Percentiles rank a stretch among this genome's conserved stretches.
These are phyloP conservation scores for Paracoccidioides lutzii DNA, from an alignment of 2,329 filamentous ascomycete species.

Conservation along the genomic window DNA sequence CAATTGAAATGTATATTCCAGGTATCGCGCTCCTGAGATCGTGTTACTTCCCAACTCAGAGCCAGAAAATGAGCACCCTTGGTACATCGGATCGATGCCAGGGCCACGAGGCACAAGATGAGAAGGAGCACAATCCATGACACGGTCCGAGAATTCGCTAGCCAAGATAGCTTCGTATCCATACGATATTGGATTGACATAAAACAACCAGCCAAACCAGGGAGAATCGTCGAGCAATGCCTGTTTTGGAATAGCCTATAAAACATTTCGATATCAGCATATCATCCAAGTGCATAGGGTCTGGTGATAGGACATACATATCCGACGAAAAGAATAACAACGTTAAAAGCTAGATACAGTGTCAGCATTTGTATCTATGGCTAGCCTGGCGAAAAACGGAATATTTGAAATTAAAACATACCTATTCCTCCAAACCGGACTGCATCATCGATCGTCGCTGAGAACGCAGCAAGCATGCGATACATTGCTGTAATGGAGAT, in stretches of 20 bases:
- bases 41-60: constrained; percentile 38
- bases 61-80: constrained; percentile 52
- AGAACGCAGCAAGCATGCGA: constrained; percentile 52
- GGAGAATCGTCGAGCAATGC: constrained; percentile 44
- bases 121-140: constrained; percentile 45
- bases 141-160: constrained; percentile 49
- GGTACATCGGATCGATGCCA: constrained; percentile 41
- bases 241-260: constrained; percentile 46
- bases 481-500: constrained; percentile 42
- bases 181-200: constrained; percentile 44
- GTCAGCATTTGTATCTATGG: constrained; percentile 39
- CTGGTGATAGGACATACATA: constrained; percentile 1
- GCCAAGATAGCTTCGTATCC: constrained; percentile 54
- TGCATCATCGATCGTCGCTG: constrained; percentile 52
- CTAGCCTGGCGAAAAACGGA: constrained; percentile 47
- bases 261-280: background rate
- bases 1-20: constrained; percentile 44
- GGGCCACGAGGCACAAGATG: constrained; percentile 49
- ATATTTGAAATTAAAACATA: constrained; percentile 48
- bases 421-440: constrained; percentile 43
- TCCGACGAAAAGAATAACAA: constrained; percentile 4
- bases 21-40: constrained; percentile 44
- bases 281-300: background rate
- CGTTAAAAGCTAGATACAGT: constrained; percentile 15
- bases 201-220: constrained; percentile 54